phyloP scores from a whole-genome alignment of 176 grass and related monocot genomes.

The Phoenix dactylifera region DNA sequence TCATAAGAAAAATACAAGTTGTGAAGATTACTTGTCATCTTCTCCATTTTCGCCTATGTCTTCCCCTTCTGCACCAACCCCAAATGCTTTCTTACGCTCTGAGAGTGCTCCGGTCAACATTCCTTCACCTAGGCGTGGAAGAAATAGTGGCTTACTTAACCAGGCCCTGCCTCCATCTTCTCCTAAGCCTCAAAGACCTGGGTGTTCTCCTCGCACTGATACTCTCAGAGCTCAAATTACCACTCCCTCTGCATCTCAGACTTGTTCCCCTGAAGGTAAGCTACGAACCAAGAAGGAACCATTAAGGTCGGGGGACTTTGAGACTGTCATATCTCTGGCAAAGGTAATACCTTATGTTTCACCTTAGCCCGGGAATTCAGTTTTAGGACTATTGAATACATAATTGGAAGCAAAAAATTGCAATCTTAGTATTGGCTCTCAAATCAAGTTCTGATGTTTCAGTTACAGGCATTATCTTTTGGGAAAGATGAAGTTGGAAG shows the following conservation, averaged over 20 bases:
- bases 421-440: too few species aligned
- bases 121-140: not conserved
- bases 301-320: conserved; percentile 25
- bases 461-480: conserved; percentile 35
- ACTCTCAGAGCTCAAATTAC: conserved; percentile 9
- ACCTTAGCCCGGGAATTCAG: too few species aligned
- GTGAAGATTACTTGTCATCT: conserved; percentile 29
- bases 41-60: conserved; percentile 22
- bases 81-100: conserved; percentile 31
- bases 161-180: conserved; percentile 28
- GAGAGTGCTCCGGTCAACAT: conserved; percentile 39
- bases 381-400: too few species aligned
- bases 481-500: conserved; percentile 45
- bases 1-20: conserved; percentile 29
- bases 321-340: conserved; percentile 18
- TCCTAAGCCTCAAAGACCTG: conserved; percentile 25
- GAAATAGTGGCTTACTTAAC: not conserved
- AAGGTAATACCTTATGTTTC: conserved; percentile 26
- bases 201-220: conserved; percentile 20
- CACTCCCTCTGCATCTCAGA: not conserved
- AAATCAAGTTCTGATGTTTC: not conserved
- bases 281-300: conserved; percentile 24
- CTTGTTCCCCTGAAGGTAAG: conserved; percentile 12
- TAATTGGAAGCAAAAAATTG: too few species aligned
- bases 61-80: conserved; percentile 28